Percentiles rank a stretch among this genome's conserved stretches.
phyloP scores from a whole-genome alignment of 2,329 filamentous ascomycete genomes.

The Fusarium sp. region DNA sequence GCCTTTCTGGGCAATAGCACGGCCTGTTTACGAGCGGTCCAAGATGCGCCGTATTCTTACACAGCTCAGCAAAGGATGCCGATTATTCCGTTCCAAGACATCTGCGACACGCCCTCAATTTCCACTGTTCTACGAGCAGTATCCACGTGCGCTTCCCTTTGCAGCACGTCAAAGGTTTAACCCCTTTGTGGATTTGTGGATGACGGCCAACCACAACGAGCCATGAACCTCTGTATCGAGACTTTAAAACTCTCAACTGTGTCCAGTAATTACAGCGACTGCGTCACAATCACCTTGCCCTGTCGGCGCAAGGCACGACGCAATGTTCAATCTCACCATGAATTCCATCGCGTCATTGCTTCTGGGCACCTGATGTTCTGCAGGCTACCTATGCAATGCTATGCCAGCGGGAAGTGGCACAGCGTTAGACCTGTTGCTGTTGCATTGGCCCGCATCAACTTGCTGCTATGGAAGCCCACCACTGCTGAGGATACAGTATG shows the following conservation, averaged over 20 bases:
- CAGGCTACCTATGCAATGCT: slow-evolving; percentile 42
- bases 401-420: slow-evolving; percentile 41
- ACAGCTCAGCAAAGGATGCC: slow-evolving; percentile 38
- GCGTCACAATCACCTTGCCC: slow-evolving; percentile 29
- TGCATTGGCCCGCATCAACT: slow-evolving; percentile 38
- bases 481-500: slow-evolving; percentile 18
- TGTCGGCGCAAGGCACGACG: slow-evolving; percentile 36
- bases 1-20: slow-evolving; percentile 37
- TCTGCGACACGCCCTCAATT: slow-evolving; percentile 44
- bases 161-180: slow-evolving; percentile 32
- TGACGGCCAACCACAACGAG: slow-evolving; percentile 33
- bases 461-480: slow-evolving; percentile 8
- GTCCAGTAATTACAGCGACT: slow-evolving; percentile 17
- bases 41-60: slow-evolving; percentile 32
- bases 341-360: slow-evolving; percentile 44
- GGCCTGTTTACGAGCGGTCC: slow-evolving; percentile 22
- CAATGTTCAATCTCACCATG: slow-evolving; percentile 42
- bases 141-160: slow-evolving; percentile 40
- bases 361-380: slow-evolving; percentile 44
- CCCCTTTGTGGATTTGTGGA: slow-evolving; percentile 36
- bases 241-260: slow-evolving; percentile 23
- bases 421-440: slow-evolving; percentile 30
- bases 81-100: slow-evolving; percentile 47
- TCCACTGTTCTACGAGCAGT: slow-evolving; percentile 38
- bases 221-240: slow-evolving; percentile 25